A percentile compares a stretch with the other conserved stretches of the same genome.
These are phyloP conservation scores for Rosa hybrid DNA, from an alignment of 331 rosid genomes.

Conservation along the genomic window DNA sequence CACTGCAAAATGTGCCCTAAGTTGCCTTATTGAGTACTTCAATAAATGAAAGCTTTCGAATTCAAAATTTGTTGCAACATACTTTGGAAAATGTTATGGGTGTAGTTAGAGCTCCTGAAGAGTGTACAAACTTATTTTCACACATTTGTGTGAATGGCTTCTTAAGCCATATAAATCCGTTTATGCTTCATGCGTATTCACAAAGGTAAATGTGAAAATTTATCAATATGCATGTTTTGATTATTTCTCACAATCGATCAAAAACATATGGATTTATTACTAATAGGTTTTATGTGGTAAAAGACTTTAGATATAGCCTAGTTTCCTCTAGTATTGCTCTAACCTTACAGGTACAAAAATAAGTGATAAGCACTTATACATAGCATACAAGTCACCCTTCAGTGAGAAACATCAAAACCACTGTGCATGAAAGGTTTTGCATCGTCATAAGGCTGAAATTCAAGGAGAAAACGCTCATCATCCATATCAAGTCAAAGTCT, in stretches of 20 bases:
- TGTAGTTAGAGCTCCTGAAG: neutral
- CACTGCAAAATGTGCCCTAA: too few species aligned
- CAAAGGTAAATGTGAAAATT: too few species aligned
- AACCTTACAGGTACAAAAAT: too few species aligned
- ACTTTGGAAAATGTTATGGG: neutral
- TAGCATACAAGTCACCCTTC: too few species aligned
- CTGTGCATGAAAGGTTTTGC: neutral
- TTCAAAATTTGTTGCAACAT: neutral
- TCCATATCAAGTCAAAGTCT: neutral
- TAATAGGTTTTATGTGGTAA: too few species aligned
- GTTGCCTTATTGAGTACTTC: neutral
- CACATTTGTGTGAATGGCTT: neutral
- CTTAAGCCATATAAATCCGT: neutral
- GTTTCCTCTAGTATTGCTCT: neutral
- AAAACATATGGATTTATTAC: neutral
- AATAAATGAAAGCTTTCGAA: too few species aligned
- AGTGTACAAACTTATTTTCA: neutral
- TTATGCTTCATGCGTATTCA: neutral
- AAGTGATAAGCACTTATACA: neutral
- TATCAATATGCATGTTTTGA: neutral
- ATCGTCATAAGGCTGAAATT: too few species aligned
- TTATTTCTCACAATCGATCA: too few species aligned
- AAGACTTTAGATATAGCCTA: neutral
- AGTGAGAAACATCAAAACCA: neutral
- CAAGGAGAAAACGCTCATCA: neutral